Conservation (phyloP, 441 rosid species). For the Bocquillonia castaneifolia region DNA sequence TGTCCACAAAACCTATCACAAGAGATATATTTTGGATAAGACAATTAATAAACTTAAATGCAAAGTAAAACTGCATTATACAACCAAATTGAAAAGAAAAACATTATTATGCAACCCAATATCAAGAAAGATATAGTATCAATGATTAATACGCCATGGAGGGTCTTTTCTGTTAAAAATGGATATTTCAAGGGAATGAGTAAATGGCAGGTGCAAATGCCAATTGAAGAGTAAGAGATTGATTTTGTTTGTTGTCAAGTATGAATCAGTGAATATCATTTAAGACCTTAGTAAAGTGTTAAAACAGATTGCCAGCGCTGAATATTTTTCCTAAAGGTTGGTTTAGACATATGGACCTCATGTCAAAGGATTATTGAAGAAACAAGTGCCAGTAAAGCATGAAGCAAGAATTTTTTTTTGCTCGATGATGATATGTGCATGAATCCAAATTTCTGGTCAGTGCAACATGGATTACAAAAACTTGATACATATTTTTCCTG, state of each 20-base stretch:
- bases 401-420: not conserved
- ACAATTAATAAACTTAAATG: not conserved
- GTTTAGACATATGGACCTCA: not conserved
- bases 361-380: not conserved
- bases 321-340: not conserved
- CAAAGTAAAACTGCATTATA: not conserved
- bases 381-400: not conserved
- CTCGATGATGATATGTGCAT: not conserved
- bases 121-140: not conserved
- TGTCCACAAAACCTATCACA: slow-evolving; percentile 36
- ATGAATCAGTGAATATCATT: not conserved
- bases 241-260: not conserved
- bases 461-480: not conserved
- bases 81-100: not conserved
- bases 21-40: slow-evolving; percentile 10
- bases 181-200: not conserved
- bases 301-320: not conserved
- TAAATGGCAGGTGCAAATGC: not conserved
- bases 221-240: not conserved
- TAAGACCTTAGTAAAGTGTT: not conserved
- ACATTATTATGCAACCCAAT: too few relatives aligned
- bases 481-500: not conserved
- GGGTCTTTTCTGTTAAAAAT: not conserved
- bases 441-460: not conserved
- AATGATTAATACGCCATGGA: not conserved